These are phyloP conservation scores for Allium fistulosum DNA, from an alignment of 106 monocot species.

Conservation along the genomic window DNA sequence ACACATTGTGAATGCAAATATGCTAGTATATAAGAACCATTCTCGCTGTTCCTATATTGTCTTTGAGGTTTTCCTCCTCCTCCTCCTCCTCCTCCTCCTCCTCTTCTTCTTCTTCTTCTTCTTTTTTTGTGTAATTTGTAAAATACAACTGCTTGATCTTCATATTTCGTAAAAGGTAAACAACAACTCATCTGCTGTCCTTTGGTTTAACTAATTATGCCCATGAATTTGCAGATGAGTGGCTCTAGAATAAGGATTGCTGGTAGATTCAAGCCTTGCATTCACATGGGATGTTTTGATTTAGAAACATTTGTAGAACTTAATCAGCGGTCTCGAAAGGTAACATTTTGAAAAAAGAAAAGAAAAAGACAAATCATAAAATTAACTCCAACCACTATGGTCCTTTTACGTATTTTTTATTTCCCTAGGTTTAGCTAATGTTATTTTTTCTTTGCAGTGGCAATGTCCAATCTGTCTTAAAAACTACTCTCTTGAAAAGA, in stretches of 20 bases:
- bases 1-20: no score
- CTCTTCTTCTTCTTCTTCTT: no score
- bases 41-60: no score
- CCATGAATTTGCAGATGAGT: slow-evolving; percentile 64
- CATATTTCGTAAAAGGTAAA: no score
- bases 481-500: slow-evolving; percentile 72
- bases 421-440: not conserved
- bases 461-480: slow-evolving; percentile 92
- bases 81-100: no score
- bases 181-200: no score
- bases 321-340: slow-evolving; percentile 89
- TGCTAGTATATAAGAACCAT: no score
- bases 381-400: not conserved
- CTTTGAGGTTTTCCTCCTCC: no score
- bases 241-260: slow-evolving; percentile 84
- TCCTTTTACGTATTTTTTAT: not conserved
- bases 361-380: no score
- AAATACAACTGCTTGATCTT: no score
- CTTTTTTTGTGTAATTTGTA: no score
- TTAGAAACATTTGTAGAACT: slow-evolving; percentile 91
- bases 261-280: slow-evolving; percentile 89
- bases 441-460: slow-evolving; percentile 67
- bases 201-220: not conserved
- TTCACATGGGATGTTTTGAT: slow-evolving; percentile 97
- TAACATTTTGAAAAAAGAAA: slow-evolving; percentile 4